Evolutionary conservation across 805 yeast genomes (phyloP), one percentile per base, ranked within the genome.

Genomic region (Isabelozyma pseudorhagii): DNA sequence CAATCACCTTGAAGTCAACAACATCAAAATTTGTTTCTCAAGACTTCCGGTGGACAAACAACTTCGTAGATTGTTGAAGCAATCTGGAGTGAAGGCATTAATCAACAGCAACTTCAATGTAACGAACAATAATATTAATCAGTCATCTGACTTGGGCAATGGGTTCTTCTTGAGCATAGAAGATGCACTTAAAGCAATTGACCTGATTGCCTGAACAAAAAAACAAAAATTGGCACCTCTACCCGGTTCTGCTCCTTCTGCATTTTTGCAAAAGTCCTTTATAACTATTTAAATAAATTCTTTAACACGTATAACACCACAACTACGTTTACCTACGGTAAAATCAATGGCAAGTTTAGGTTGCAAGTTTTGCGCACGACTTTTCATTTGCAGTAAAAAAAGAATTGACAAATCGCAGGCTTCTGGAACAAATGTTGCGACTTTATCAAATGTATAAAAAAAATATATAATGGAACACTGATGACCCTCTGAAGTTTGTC

Each of bases 21-120:
- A 74, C 2, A 82, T 87, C 7, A 65, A 68, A 8, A 85, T 89
- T 4, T 77, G 80, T 41, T 79, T 90, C 50, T 74, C 85, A 7
- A 73, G 91, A 18, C 80, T 87, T 8, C 79, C 89, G 4, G 66
- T 77, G 5, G 74, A 69, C 46, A 58, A 55, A 8, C 63, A 64
- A 2, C 71, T 88, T n/a, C 67, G 84, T 40, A 63, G 68, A n/a
- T 68, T 81, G 49, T 65, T 90, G 38, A 63, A 57, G 21, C 64
- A 65, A 38, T 79, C 92, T 7, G 92, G 91, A 0, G 81, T 89
- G 28, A 57, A 62, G 4, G 45, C 50, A 5, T 45, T 64, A 42
- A 63, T 69, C 31, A 67, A 68, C 44, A 47, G 49, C 4, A 42
- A 13, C 21, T 42, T 42, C 27, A 40, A 15, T 17, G n/a, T 13